A percentile compares a stretch with the other conserved stretches of the same genome.
phyloP scores from a whole-genome alignment of 2,329 filamentous ascomycete genomes.

The Sporothrix curviconia region DNA sequence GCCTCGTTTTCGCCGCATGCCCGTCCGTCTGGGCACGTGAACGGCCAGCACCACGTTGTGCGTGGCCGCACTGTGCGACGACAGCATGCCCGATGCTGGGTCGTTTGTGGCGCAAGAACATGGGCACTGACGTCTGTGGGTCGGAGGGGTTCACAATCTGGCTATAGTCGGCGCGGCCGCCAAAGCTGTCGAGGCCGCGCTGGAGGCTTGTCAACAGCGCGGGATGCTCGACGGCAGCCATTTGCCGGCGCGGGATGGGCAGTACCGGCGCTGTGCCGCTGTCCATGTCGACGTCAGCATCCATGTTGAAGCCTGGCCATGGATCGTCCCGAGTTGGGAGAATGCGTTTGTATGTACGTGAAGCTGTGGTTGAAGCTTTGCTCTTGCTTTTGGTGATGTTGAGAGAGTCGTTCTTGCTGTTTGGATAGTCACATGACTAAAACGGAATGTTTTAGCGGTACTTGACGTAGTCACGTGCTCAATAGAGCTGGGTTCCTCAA shows the following conservation, averaged over 20 bases:
- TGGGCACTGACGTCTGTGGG: constrained; percentile 47
- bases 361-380: too few species aligned
- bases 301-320: not conserved
- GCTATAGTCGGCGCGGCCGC: constrained; percentile 31
- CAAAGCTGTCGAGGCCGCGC: constrained; percentile 36
- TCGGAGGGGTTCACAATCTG: constrained; percentile 42
- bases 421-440: too few species aligned
- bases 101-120: constrained; percentile 79
- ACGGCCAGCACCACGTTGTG: constrained; percentile 84
- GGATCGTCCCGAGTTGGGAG: too few species aligned
- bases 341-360: too few species aligned
- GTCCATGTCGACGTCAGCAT: not conserved
- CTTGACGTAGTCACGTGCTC: too few species aligned
- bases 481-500: too few species aligned
- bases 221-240: constrained; percentile 40
- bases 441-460: too few species aligned
- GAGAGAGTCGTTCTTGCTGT: too few species aligned
- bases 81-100: constrained; percentile 67
- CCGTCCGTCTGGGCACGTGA: constrained; percentile 78
- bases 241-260: constrained; percentile 31
- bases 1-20: constrained; percentile 78
- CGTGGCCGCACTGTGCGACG: constrained; percentile 67
- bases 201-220: constrained; percentile 35
- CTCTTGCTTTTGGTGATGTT: too few species aligned
- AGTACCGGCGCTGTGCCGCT: constrained; percentile 30